Percentiles rank a stretch among this genome's conserved stretches.
phyloP scores from a whole-genome alignment of 129 eudicot genomes.

The Lactuca saligna region DNA sequence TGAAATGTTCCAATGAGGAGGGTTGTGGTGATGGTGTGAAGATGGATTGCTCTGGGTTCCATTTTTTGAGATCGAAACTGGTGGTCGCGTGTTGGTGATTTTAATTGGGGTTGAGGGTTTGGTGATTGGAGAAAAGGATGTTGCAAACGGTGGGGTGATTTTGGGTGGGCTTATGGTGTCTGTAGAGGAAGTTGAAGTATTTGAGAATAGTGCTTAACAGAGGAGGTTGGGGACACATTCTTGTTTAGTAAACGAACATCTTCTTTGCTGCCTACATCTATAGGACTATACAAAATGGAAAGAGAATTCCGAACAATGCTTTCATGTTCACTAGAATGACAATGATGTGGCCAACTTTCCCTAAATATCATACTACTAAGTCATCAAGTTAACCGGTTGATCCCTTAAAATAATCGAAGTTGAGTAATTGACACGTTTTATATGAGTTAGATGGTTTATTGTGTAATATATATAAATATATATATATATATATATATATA shows the following conservation, averaged over 20 bases:
- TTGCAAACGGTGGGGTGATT: slow-evolving; percentile 80
- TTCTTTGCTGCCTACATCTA: not conserved
- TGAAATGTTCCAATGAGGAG: slow-evolving; percentile 55
- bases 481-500: too few species aligned
- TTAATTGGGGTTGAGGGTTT: slow-evolving; percentile 39
- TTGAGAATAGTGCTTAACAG: slow-evolving; percentile 41
- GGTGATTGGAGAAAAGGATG: slow-evolving; percentile 76
- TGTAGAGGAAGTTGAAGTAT: slow-evolving; percentile 57
- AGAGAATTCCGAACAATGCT: too few species aligned
- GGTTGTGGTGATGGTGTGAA: not conserved
- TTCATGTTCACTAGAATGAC: too few species aligned
- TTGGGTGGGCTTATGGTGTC: slow-evolving; percentile 77
- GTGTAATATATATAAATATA: too few species aligned
- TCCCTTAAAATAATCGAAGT: too few species aligned
- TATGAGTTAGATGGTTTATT: too few species aligned
- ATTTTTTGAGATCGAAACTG: slow-evolving; percentile 51
- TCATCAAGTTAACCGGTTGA: too few species aligned
- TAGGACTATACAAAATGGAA: not conserved
- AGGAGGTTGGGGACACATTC: slow-evolving; percentile 38
- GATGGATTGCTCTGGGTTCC: slow-evolving; percentile 66
- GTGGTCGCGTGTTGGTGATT: slow-evolving; percentile 28
- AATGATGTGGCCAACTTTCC: too few species aligned
- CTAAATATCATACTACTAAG: too few species aligned
- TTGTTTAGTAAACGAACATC: not conserved
- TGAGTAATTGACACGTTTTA: too few species aligned